Base-by-base conservation (phyloP, 2,329 filamentous ascomycete species). In the Pezicula radicicola region DNA sequence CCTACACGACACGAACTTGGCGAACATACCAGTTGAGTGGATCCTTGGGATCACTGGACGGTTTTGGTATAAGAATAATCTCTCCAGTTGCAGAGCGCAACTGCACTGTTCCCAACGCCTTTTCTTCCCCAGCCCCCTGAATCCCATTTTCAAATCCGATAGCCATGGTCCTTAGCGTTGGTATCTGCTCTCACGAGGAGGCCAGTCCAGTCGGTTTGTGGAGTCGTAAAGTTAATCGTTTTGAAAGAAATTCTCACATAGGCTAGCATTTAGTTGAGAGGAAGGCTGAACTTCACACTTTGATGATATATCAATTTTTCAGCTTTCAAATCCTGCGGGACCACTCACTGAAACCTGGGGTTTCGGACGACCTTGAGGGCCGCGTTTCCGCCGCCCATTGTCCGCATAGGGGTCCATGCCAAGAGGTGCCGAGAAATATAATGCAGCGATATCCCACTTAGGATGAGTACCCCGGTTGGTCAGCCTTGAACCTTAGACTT, bases 11-110 rank as follows among this genome's bases (percentile, higher is more conserved):
- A 12, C 28, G 10, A 30, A 12, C 2, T 30, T 30, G 28, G 2
- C 33, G n/a, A 15, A 46, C 48, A 41, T 15, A 55, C 67, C 68
- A 70, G 40, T 71, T 71, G 16, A 71, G 50, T 2, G 69, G 69
- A 51, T 70, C 68, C 27, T 71, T 66, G 13, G 66, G 66, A 52
- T 70, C 66, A 7, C 57, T 59, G 19, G 61, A 66, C 6, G 68
- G 68, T 27, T 55, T 59, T 15, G 63, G 63, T n/a, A 66, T 55
- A 28, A 64, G 52, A 35, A 63, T 60, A 36, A 63, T 62, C 27
- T 61, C 63, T 8, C 62, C 54, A 19, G 49, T 52, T 25, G 55
- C 52, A 16, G 49, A 48, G 9, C 52, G 52, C 15, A 59, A 49
- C n/a, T 59, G 56, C 9, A 59, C 52, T 18, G 50, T 50, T 30